phyloP scores from a whole-genome alignment of 1,139 yeast genomes.

The Yamadazyma triangularis region DNA sequence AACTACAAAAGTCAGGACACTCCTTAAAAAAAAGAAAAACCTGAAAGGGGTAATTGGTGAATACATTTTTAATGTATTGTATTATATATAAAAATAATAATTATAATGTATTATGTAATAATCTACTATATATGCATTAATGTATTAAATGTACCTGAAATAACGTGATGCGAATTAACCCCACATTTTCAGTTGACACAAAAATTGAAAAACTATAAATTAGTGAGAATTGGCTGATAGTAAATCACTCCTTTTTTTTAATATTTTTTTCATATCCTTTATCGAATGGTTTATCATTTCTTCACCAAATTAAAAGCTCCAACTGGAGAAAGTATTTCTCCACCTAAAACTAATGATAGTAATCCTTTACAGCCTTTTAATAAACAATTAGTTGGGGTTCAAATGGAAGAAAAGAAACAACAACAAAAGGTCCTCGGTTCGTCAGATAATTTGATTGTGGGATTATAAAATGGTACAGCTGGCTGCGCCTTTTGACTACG shows the following conservation, averaged over 20 bases:
- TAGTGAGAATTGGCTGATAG: neutral
- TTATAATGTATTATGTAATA: no score
- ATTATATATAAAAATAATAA: no score
- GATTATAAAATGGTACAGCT: no score
- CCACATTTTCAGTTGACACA: neutral
- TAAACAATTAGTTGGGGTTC: slow-evolving; percentile 9
- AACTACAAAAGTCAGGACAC: neutral
- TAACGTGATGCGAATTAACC: no score
- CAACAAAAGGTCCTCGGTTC: slow-evolving; percentile 14
- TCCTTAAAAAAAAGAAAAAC: neutral
- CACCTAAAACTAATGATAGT: slow-evolving; percentile 1
- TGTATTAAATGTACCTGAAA: no score
- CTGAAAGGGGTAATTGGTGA: no score
- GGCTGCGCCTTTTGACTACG: no score
- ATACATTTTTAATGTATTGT: no score
- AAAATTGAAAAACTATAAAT: no score
- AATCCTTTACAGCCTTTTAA: no score
- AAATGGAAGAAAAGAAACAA: slow-evolving; percentile 9
- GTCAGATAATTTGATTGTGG: slow-evolving; percentile 26
- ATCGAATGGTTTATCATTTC: slow-evolving; percentile 11
- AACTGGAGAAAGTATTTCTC: neutral
- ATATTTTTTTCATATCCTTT: neutral
- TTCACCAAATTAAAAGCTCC: slow-evolving; percentile 6
- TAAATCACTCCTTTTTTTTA: neutral
- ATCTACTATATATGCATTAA: no score